These are phyloP conservation scores for Colletotrichum falcatum DNA, from an alignment of 2,329 filamentous ascomycete genomes.

Conservation along the genomic window DNA sequence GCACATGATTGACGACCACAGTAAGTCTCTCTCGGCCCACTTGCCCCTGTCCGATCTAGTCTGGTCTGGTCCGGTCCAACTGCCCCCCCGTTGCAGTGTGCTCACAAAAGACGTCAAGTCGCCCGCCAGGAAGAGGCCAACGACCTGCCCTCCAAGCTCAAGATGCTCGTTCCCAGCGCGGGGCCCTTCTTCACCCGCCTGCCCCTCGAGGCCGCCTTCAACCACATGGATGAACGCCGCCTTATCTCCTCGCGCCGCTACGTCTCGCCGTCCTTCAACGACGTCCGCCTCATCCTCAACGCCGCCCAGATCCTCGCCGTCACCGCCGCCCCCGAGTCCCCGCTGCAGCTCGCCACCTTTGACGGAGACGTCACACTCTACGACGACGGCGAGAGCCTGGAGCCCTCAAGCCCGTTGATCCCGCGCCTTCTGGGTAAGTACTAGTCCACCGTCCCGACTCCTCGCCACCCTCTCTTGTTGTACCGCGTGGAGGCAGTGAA, in stretches of 20 bases:
- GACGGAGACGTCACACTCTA: conserved; percentile 98
- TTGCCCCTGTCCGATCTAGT: neutral
- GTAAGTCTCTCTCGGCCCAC: conserved; percentile 57
- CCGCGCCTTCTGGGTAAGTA: conserved; percentile 64
- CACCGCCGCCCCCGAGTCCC: conserved; percentile 66
- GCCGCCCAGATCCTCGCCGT: conserved; percentile 94
- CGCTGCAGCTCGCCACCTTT: conserved; percentile 90
- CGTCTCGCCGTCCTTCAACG: conserved; percentile 97
- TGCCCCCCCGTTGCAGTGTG: too few species aligned
- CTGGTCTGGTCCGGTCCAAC: too few species aligned
- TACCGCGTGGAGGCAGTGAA: neutral
- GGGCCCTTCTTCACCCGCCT: conserved; percentile 95
- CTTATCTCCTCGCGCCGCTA: conserved; percentile 93
- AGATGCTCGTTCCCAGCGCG: conserved; percentile 89
- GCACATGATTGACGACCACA: conserved; percentile 90
- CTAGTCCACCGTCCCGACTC: neutral
- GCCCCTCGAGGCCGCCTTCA: conserved; percentile 89
- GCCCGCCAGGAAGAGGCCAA: conserved; percentile 74
- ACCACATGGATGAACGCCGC: conserved; percentile 86
- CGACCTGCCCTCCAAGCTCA: conserved; percentile 85
- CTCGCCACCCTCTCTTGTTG: neutral
- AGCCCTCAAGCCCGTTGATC: conserved; percentile 82
- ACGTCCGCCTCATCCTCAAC: conserved; percentile 92
- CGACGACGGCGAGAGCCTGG: conserved; percentile 85
- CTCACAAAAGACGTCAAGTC: conserved; percentile 62